Evolutionary conservation across 768 basidiomycete genomes (phyloP).

Genomic region (Auricularia heimuer): DNA sequence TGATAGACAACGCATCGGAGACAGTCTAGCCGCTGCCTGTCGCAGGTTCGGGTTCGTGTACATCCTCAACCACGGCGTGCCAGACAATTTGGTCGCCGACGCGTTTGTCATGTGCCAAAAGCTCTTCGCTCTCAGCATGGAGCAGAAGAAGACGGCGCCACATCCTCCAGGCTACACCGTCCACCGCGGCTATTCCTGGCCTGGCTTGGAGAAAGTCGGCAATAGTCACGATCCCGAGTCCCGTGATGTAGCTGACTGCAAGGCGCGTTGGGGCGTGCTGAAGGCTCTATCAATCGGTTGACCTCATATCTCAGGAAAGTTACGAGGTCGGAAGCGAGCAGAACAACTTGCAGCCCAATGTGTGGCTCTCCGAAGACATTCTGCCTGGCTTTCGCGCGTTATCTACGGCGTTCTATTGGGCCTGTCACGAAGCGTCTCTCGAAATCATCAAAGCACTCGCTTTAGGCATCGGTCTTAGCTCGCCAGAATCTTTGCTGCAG

Average conservation of each 20-base stretch:
- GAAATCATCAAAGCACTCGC: slow-evolving; percentile 41
- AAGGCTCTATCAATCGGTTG: not conserved
- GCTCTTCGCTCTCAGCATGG: not conserved
- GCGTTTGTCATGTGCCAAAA: not conserved
- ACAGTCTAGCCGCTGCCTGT: not conserved
- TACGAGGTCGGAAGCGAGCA: slow-evolving; percentile 46
- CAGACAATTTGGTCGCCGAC: slow-evolving; percentile 20
- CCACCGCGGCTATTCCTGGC: not conserved
- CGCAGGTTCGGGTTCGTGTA: slow-evolving; percentile 37
- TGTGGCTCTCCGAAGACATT: slow-evolving; percentile 44
- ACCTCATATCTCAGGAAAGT: slow-evolving; percentile 15
- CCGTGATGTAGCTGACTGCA: slow-evolving; percentile 34
- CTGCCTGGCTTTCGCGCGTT: slow-evolving; percentile 40
- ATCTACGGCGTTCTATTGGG: slow-evolving; percentile 19
- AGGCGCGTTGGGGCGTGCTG: not conserved
- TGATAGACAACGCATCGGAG: not conserved
- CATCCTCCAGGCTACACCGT: not conserved
- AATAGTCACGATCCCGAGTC: slow-evolving; percentile 23
- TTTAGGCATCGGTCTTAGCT: slow-evolving; percentile 31
- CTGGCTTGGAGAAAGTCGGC: slow-evolving; percentile 17
- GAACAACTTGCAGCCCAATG: slow-evolving; percentile 35
- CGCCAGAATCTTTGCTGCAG: slow-evolving; percentile 33
- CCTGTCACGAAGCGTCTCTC: slow-evolving; percentile 34
- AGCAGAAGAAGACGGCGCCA: not conserved
- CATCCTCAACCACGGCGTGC: slow-evolving; percentile 33